These are phyloP conservation scores for Amanita inopinata DNA, from an alignment of 768 basidiomycete species.

Conservation along the genomic window DNA sequence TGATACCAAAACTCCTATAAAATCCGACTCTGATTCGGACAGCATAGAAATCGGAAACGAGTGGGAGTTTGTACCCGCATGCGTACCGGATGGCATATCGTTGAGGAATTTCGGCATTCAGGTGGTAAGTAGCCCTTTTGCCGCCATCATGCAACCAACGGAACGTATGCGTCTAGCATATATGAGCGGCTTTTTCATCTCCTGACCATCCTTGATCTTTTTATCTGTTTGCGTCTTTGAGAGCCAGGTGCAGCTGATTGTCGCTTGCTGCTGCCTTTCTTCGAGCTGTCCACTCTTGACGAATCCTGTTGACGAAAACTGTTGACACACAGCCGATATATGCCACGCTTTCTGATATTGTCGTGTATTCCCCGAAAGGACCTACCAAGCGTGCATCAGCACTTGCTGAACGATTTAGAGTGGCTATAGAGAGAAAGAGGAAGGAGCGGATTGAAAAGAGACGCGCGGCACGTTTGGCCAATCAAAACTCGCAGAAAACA, in stretches of 20 bases:
- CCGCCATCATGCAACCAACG: constrained; percentile 1
- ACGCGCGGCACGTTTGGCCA: constrained; percentile 12
- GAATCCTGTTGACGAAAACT: constrained; percentile 2
- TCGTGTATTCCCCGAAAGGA: constrained; percentile 76
- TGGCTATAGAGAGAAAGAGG: constrained; percentile 51
- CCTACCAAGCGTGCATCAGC: constrained; percentile 42
- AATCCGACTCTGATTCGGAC: constrained; percentile 7
- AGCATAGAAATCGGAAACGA: constrained; percentile 17
- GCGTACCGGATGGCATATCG: constrained; percentile 75
- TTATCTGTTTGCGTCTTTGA: too few relatives aligned
- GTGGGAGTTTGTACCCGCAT: constrained; percentile 61
- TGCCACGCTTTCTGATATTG: constrained; percentile 81
- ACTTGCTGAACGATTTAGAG: constrained; percentile 56
- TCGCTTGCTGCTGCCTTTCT: too few relatives aligned
- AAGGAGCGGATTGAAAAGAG: constrained; percentile 33
- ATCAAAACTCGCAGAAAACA: not conserved
- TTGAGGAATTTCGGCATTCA: constrained; percentile 87
- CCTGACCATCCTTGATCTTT: not conserved
- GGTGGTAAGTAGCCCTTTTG: constrained; percentile 44
- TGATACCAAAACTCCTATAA: constrained; percentile 5
- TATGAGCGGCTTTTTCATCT: constrained; percentile 5
- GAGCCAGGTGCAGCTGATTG: too few relatives aligned
- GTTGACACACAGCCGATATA: constrained; percentile 57
- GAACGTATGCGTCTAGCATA: constrained; percentile 4
- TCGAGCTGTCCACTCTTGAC: too few relatives aligned